These are phyloP conservation scores for Rhynchosporium graminicola DNA, from an alignment of 2,329 filamentous ascomycete genomes.

Conservation along the genomic window DNA sequence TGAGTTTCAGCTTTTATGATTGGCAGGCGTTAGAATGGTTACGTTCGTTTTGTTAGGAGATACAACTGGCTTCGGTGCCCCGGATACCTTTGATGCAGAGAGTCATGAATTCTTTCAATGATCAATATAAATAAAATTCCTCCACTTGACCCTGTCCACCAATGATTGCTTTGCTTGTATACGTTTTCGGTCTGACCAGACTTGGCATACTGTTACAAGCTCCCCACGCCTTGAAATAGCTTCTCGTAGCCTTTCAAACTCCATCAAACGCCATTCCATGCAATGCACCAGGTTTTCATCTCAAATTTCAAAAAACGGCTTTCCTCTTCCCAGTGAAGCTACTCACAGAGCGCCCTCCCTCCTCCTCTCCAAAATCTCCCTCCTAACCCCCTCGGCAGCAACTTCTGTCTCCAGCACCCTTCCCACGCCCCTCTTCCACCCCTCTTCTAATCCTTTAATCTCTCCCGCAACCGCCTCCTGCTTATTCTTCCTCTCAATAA, in stretches of 20 bases:
- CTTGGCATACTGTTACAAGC: background rate
- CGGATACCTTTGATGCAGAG: constrained; percentile 38
- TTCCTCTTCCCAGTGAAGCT: background rate
- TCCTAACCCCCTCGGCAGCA: constrained; percentile 71
- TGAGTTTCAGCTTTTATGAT: constrained; percentile 25
- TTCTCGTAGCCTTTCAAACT: constrained; percentile 6
- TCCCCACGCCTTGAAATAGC: background rate
- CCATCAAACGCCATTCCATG: constrained; percentile 16
- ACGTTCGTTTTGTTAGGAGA: constrained; percentile 37
- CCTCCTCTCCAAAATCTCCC: constrained; percentile 66
- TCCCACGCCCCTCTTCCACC: constrained; percentile 78
- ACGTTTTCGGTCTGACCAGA: background rate
- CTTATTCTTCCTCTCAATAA: constrained; percentile 64
- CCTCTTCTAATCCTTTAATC: constrained; percentile 70
- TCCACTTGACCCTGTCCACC: constrained; percentile 8
- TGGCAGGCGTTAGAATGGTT: constrained; percentile 37
- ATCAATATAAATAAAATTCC: constrained; percentile 4
- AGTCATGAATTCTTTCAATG: constrained; percentile 31
- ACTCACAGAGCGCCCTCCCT: constrained; percentile 42
- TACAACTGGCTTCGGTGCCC: constrained; percentile 33
- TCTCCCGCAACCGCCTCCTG: constrained; percentile 76
- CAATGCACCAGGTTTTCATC: background rate
- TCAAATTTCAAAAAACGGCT: background rate
- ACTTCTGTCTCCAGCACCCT: constrained; percentile 84
- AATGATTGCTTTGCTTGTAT: background rate